Conservation (phyloP, 2,329 filamentous ascomycete species). For the Cladosporium sp. region DNA sequence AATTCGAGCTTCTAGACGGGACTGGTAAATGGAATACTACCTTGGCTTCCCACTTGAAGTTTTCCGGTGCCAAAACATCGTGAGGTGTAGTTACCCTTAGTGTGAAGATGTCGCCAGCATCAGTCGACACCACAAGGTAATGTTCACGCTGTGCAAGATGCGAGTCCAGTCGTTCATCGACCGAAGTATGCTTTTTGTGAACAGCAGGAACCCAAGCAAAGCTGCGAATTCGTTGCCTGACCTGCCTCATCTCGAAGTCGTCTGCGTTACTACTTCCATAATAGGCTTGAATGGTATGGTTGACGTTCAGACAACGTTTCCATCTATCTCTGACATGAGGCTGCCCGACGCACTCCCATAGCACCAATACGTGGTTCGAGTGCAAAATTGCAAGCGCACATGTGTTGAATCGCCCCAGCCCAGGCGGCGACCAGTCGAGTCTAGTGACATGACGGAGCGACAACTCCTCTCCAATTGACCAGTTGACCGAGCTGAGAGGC, state of each 20-base stretch:
- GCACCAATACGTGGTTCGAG: slow-evolving; percentile 56
- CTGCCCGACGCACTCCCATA: slow-evolving; percentile 55
- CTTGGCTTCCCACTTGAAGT: slow-evolving; percentile 23
- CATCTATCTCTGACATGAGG: slow-evolving; percentile 47
- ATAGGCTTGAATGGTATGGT: slow-evolving; percentile 47
- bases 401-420: slow-evolving; percentile 55
- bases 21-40: slow-evolving; percentile 18
- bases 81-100: slow-evolving; percentile 42
- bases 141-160: slow-evolving; percentile 21
- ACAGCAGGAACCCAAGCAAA: slow-evolving; percentile 42
- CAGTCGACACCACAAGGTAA: slow-evolving; percentile 43
- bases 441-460: slow-evolving; percentile 52
- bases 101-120: slow-evolving; percentile 43
- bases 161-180: neutral
- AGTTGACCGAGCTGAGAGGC: slow-evolving; percentile 48
- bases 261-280: slow-evolving; percentile 32
- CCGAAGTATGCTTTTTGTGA: neutral
- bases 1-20: neutral
- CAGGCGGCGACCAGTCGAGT: slow-evolving; percentile 58
- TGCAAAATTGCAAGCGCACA: slow-evolving; percentile 58
- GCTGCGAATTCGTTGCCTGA: slow-evolving; percentile 42
- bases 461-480: slow-evolving; percentile 61
- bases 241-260: slow-evolving; percentile 31
- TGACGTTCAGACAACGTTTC: slow-evolving; percentile 55
- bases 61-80: slow-evolving; percentile 26